phyloP scores from a whole-genome alignment of 306 rosid genomes.

The Glycine latifolia region DNA sequence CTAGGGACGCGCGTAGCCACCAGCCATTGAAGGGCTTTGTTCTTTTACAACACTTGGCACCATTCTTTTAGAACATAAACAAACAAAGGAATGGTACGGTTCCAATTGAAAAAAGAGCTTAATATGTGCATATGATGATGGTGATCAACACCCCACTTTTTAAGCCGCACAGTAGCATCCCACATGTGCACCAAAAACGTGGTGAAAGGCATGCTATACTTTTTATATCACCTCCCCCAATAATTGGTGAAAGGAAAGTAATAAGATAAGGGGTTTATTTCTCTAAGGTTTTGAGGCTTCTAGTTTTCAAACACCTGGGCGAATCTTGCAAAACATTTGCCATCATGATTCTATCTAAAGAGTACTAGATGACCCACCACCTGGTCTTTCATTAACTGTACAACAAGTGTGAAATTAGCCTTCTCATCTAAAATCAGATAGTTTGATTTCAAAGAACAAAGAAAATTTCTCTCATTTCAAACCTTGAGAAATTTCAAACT shows the following conservation, averaged over 20 bases:
- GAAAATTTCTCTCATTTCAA: conserved; percentile 16
- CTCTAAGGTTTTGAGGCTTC: conserved; percentile 35
- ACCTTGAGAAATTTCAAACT: neutral
- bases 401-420: too few relatives aligned
- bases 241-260: conserved; percentile 61
- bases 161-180: conserved; percentile 49
- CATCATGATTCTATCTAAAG: conserved; percentile 44
- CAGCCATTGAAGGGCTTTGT: conserved; percentile 43
- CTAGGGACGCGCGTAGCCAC: conserved; percentile 44
- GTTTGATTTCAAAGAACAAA: conserved; percentile 4
- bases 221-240: conserved; percentile 58
- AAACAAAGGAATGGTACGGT: conserved; percentile 49
- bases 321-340: conserved; percentile 42
- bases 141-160: conserved; percentile 48
- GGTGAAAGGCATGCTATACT: conserved; percentile 54
- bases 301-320: conserved; percentile 43
- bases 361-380: conserved; percentile 36
- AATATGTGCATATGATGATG: conserved; percentile 59
- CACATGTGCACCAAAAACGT: conserved; percentile 68
- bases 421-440: too few relatives aligned
- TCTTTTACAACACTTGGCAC: conserved; percentile 47
- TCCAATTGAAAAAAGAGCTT: conserved; percentile 44
- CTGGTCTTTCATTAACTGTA: neutral
- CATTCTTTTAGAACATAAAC: conserved; percentile 53
- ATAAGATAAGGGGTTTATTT: conserved; percentile 48